These are phyloP conservation scores for Talaromyces sp. DNA, from an alignment of 2,329 filamentous ascomycete genomes.

Conservation along the genomic window DNA sequence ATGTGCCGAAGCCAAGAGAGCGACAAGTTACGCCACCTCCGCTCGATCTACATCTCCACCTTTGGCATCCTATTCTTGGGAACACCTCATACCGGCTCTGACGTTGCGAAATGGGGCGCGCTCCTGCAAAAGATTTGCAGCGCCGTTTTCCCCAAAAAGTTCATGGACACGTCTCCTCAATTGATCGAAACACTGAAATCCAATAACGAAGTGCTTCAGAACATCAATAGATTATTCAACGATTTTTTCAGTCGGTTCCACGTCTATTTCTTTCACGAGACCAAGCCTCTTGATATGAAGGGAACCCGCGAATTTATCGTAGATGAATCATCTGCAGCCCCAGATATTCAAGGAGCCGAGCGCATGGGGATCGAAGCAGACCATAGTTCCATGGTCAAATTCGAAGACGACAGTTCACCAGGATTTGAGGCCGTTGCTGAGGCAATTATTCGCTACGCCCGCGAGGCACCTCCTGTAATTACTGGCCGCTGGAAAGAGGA, in stretches of 20 bases:
- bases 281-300: conserved; percentile 67
- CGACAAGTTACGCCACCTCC: conserved; percentile 61
- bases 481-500: conserved; percentile 61
- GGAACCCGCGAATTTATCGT: conserved; percentile 65
- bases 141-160: conserved; percentile 62
- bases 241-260: conserved; percentile 69
- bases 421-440: conserved; percentile 61
- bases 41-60: conserved; percentile 71
- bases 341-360: conserved; percentile 66
- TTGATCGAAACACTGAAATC: conserved; percentile 69
- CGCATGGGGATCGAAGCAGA: conserved; percentile 73
- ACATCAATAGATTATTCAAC: conserved; percentile 71
- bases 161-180: conserved; percentile 66
- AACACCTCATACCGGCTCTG: conserved; percentile 71
- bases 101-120: conserved; percentile 65
- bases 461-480: conserved; percentile 57
- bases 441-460: conserved; percentile 47
- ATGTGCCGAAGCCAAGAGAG: conserved; percentile 63
- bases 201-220: conserved; percentile 71
- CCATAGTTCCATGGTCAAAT: conserved; percentile 73
- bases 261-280: conserved; percentile 76
- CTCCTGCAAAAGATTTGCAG: conserved; percentile 67
- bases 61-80: conserved; percentile 75
- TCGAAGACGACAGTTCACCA: conserved; percentile 61
- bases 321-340: conserved; percentile 67